Evolutionary conservation across 306 rosid species (phyloP), one percentile per base, ranked within the genome.

Genomic region (Vigna trinervia): DNA sequence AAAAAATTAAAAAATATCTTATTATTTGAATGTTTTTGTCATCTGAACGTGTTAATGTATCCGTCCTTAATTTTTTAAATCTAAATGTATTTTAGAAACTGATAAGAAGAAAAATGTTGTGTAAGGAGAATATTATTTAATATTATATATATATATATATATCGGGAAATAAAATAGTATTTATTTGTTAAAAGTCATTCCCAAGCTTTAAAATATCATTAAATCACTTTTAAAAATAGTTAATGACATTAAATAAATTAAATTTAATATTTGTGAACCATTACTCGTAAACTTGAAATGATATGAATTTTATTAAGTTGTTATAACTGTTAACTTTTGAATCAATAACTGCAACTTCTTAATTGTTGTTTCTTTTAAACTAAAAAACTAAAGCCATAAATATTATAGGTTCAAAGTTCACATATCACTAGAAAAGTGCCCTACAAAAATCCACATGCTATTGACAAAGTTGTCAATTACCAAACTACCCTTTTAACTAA

Each of bases 401-500:
- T 56, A 34, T 57, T 26, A 10, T 28, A 59, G 10, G 19, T 28
- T 28, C 12, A 5, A 59, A 34, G 14, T 32, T 20, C 46, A n/a
- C 8, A 36, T 3, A n/a, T 34, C 3, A 41, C n/a, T 67, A 45
- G 56, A 46, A 28, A 69, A 69, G 45, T 1, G 5, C 14, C 38
- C 43, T 10, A 50, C 43, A 28, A 30, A 70, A 70, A 2, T 20
- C 15, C 47, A 51, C 75, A 28, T 69, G 23, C 1, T 17, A 12
- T 46, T 15, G 63, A 78, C 69, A 57, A 57, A 13, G 8, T 30
- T 51, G 4, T 4, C 3, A 56, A 43, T 47, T 43, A 68, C 60
- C n/a, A 77, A 13, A 78, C 41, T 70, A n/a, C 77, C 77, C 72
- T 5, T 61, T 64, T 0, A 5, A 2, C 26, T 20, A 66, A 41